Percentiles rank a stretch among this genome's conserved stretches.
These are phyloP conservation scores for Alternaria sp. DNA, from an alignment of 2,329 filamentous ascomycete genomes.

Conservation along the genomic window DNA sequence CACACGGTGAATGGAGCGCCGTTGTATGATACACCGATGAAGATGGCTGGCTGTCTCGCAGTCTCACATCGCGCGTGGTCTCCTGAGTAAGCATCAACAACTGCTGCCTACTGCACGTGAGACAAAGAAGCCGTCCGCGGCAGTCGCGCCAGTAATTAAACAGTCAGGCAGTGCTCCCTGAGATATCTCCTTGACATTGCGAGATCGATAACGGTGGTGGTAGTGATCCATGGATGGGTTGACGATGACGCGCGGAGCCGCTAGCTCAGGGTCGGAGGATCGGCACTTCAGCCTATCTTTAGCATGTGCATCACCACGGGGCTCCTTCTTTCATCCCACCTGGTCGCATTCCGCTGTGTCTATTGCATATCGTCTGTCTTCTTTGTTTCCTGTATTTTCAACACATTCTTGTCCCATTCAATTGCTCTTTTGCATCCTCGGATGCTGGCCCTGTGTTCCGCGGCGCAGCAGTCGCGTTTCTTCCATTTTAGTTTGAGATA, in stretches of 20 bases:
- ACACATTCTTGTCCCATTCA: not conserved
- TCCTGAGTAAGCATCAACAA: not conserved
- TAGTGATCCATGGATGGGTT: not conserved
- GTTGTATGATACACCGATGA: not conserved
- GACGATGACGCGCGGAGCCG: conserved; percentile 4
- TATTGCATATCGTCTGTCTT: not conserved
- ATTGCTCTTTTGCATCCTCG: not conserved
- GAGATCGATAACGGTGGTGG: not conserved
- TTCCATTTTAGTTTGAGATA: conserved; percentile 1
- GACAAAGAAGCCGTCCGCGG: not conserved
- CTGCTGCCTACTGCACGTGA: not conserved
- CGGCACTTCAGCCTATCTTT: conserved; percentile 7
- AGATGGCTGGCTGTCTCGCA: not conserved
- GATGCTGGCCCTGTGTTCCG: not conserved
- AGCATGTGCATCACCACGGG: conserved; percentile 6
- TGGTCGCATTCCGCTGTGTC: not conserved
- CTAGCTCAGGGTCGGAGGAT: conserved; percentile 9
- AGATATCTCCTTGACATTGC: not conserved
- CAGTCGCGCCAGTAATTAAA: not conserved
- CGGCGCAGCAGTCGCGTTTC: not conserved
- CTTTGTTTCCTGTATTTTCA: not conserved
- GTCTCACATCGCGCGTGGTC: not conserved
- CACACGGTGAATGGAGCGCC: not conserved
- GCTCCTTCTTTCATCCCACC: conserved; percentile 3
- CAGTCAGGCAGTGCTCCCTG: not conserved